These are phyloP conservation scores for Desmodesmus armatus DNA, from an alignment of 139 green algal species.

Conservation along the genomic window DNA sequence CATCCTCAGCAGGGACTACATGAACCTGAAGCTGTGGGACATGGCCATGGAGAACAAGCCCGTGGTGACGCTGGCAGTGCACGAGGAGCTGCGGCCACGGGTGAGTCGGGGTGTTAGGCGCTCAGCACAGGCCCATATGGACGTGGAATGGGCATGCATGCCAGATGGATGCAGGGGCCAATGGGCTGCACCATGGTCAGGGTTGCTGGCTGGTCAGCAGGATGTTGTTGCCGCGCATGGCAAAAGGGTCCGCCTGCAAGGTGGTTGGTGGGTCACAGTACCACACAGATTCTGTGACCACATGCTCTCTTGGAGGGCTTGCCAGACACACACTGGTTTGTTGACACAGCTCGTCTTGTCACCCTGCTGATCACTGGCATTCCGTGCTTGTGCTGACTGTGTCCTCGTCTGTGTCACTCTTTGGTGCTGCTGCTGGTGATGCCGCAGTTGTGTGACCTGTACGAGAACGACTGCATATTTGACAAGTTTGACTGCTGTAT, in stretches of 20 bases:
- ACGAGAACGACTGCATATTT: slow-evolving; percentile 99
- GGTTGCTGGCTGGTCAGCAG: too few species aligned
- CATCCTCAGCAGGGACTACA: slow-evolving; percentile 96
- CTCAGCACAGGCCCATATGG: too few species aligned
- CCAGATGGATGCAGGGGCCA: too few species aligned
- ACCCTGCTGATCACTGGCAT: too few species aligned
- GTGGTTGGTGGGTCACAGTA: too few species aligned
- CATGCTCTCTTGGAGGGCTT: too few species aligned
- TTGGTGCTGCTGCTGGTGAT: neutral
- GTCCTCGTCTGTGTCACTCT: neutral
- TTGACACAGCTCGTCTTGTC: too few species aligned
- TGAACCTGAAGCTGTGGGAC: slow-evolving; percentile 99
- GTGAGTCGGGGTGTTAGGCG: slow-evolving; percentile 49
- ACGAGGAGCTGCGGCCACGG: slow-evolving; percentile 89
- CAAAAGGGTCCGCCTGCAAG: too few species aligned
- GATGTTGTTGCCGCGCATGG: neutral
- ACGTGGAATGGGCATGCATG: too few species aligned
- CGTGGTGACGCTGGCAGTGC: slow-evolving; percentile 90
- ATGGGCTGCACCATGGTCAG: too few species aligned
- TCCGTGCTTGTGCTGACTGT: neutral
- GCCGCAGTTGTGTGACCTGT: slow-evolving; percentile 95
- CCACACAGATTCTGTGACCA: too few species aligned
- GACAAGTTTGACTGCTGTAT: slow-evolving; percentile 98
- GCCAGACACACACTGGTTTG: too few species aligned
- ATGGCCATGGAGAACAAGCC: slow-evolving; percentile 90